Conservation (phyloP, 2,329 filamentous ascomycete species). For the Amylocarpus encephaloides region DNA sequence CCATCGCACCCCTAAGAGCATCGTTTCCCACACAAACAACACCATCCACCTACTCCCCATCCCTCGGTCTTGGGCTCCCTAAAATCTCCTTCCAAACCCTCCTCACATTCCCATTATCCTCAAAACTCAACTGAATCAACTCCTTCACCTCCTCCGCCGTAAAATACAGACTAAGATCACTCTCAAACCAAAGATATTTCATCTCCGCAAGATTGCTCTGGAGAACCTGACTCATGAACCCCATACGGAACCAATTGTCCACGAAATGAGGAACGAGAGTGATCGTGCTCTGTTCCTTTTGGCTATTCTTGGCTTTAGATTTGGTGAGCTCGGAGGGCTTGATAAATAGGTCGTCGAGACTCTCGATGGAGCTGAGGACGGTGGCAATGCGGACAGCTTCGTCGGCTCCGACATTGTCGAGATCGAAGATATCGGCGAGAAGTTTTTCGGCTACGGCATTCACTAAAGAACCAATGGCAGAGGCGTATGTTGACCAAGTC, state of each 20-base stretch:
- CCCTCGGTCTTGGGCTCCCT: conserved; percentile 40
- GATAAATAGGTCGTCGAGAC: conserved; percentile 54
- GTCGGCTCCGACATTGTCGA: conserved; percentile 55
- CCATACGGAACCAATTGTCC: conserved; percentile 55
- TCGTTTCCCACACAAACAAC: too few relatives aligned
- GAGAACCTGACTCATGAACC: conserved; percentile 58
- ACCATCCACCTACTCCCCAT: background rate
- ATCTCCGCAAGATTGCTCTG: conserved; percentile 62
- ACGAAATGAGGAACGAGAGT: conserved; percentile 54
- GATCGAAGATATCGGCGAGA: conserved; percentile 56
- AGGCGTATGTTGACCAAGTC: conserved; percentile 54
- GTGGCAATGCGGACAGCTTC: conserved; percentile 56
- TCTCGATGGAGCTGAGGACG: conserved; percentile 50
- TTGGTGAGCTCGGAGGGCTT: conserved; percentile 26
- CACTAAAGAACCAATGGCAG: conserved; percentile 54
- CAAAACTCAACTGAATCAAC: conserved; percentile 57
- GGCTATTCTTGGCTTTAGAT: background rate
- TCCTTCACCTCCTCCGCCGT: conserved; percentile 55
- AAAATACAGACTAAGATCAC: conserved; percentile 59
- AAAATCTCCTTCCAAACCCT: conserved; percentile 54
- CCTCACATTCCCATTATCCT: conserved; percentile 51
- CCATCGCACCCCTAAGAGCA: too few relatives aligned
- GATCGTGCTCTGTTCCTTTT: conserved; percentile 25
- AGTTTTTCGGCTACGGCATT: conserved; percentile 55
- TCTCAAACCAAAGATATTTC: conserved; percentile 57